Base-by-base conservation (phyloP, 2,329 filamentous ascomycete species). In the Penicillium sp. region DNA sequence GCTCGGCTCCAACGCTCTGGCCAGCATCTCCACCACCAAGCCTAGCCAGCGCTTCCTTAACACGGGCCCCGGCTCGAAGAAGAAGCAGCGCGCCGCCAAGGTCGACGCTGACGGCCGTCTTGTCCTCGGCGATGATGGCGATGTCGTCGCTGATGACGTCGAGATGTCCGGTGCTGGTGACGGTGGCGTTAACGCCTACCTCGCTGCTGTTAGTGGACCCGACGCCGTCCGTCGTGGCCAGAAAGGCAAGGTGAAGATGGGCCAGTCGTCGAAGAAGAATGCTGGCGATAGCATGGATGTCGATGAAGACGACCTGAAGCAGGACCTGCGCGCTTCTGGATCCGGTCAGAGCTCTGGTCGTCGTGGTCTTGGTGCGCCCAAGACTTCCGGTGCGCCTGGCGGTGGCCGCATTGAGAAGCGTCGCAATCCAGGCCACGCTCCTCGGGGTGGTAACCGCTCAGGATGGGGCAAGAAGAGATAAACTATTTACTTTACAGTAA, bases 21-120 rank as follows among this genome's bases (percentile, higher is more conserved):
- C 91, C 52, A 94, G 91, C 72, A 97, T 99, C 68, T 96, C 92
- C 3, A 90, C 90, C 5, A 96, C 91, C 11, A 93, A 92, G 73
- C 93, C 92, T 24, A 74, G 69, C 51, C 66, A 76, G n/a, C 73
- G 75, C 39, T 76, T 77, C 70, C 66, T 76, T 45, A 74, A 76
- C 61, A 71, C 69, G 31, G 70, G 69, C 7, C 68, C 70, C 34
- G 67, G 70, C n/a, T 70, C 70, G 32, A 69, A 70, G 53, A 73
- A 71, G 56, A 76, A 74, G 61, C 76, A 74, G 61, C 76, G 69
- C 31, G 65, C 74, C 43, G 75, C 76, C 48, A 76, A 74, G 62
- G 63, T 76, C 53, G 76, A 77, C 46, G 69, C 73, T 22, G 76
- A 79, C 40, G 77, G 77, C 45, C 77, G 76, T 62, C 69, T 79